Conservation (phyloP, 1,284 basidiomycete species). For the Cutaneotrichosporon cavernicola region DNA sequence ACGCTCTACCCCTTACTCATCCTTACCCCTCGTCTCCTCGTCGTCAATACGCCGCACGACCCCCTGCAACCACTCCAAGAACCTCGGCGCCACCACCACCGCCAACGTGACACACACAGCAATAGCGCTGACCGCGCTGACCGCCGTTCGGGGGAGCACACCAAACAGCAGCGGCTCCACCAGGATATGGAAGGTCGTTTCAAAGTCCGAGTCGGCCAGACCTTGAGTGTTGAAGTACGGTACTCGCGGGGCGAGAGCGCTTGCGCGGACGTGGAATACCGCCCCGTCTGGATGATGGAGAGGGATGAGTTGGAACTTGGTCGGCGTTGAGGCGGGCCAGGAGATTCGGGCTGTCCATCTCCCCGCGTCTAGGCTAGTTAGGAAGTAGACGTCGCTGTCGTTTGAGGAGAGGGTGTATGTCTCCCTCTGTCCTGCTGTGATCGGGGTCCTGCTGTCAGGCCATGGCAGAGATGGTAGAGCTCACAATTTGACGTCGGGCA, state of each 20-base stretch:
- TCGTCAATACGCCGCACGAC: not conserved
- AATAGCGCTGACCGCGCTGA: constrained; percentile 30
- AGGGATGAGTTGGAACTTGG: constrained; percentile 1
- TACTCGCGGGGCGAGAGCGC: constrained; percentile 31
- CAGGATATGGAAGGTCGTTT: constrained; percentile 32
- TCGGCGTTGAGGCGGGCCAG: constrained; percentile 39
- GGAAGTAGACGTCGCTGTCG: constrained; percentile 25
- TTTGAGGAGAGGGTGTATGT: constrained; percentile 14
- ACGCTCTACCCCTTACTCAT: not conserved
- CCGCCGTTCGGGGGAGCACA: constrained; percentile 35
- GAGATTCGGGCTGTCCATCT: constrained; percentile 43
- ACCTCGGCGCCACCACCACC: not conserved
- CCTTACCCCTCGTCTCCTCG: not conserved
- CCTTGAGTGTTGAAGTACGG: constrained; percentile 17
- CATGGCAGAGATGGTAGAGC: not conserved
- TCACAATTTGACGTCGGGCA: not conserved
- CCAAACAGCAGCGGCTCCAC: constrained; percentile 43
- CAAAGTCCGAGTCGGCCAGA: constrained; percentile 12
- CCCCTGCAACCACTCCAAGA: not conserved
- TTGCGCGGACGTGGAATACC: constrained; percentile 25
- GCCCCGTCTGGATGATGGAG: not conserved
- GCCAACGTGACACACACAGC: constrained; percentile 11
- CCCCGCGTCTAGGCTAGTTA: constrained; percentile 18
- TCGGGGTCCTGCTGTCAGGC: not conserved
- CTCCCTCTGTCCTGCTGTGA: not conserved